phyloP scores from a whole-genome alignment of 768 basidiomycete genomes.

The Filobasidium floriforme region DNA sequence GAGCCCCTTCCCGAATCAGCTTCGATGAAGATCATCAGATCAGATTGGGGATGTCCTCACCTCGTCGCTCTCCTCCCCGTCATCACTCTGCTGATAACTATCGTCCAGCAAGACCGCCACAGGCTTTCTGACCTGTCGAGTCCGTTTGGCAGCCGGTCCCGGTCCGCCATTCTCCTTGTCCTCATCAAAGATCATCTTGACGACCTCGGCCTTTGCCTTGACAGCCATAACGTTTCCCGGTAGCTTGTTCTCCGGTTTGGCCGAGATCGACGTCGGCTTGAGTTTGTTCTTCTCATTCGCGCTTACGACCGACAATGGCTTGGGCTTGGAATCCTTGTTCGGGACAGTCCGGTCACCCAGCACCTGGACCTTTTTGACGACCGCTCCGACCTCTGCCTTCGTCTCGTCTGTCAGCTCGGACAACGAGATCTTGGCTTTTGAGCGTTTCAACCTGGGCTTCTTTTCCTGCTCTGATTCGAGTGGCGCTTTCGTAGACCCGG shows the following conservation, averaged over 20 bases:
- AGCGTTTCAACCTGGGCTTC: conserved; percentile 16
- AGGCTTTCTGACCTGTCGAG: background rate
- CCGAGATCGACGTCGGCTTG: background rate
- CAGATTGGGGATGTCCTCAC: background rate
- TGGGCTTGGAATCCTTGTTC: background rate
- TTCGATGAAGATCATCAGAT: no score
- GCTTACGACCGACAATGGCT: background rate
- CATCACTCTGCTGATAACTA: conserved; percentile 5
- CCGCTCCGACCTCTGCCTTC: background rate
- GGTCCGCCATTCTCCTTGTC: conserved; percentile 4
- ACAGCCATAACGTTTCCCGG: background rate
- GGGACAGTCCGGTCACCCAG: background rate
- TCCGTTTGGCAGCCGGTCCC: background rate
- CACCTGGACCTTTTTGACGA: background rate
- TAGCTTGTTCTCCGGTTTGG: background rate
- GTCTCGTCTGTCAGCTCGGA: conserved; percentile 5
- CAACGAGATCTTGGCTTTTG: conserved; percentile 12
- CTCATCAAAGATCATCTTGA: background rate
- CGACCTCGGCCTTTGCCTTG: background rate
- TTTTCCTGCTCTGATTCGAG: conserved; percentile 3
- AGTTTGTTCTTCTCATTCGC: background rate
- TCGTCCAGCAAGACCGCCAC: conserved; percentile 1
- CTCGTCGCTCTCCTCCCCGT: background rate
- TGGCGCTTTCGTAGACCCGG: background rate
- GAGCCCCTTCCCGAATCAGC: background rate